Evolutionary conservation across 129 eudicot species (phyloP), one percentile per base, ranked within the genome.

Genomic region (Artemisia annua): DNA sequence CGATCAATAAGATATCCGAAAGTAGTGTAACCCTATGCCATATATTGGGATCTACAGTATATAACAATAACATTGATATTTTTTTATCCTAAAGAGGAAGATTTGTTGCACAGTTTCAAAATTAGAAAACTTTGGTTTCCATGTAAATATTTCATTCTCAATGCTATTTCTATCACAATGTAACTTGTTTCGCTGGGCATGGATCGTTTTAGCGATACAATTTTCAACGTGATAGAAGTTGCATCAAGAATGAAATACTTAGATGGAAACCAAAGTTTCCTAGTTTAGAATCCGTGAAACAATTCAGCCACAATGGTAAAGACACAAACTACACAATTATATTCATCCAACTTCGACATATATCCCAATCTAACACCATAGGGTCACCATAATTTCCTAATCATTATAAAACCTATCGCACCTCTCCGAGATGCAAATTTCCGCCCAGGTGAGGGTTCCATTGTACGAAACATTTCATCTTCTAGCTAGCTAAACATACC

Each of bases 101-200:
- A 70, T 53, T 17, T 52, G 63, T 70, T 70, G 74, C 64, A 70
- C 64, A 35, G 32, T 35, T 70, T 32, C 64, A 7, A 70, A 70
- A 53, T 1, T 70, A 70, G 17, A 53, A 70, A 32, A 17, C 74
- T 54, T 54, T 70, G 35, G 74, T 53, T 32, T 32, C 74, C 53
- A 54, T 70, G 63, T 70, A 70, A 70, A 70, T 70, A 70, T 70
- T 70, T 70, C 74, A 54, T 64, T 70, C 74, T 70, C 17, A 70
- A 54, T 70, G 63, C 50, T 11, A 19, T 64, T 30, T 70, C 64
- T 54, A 35, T 70, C 74, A 70, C 74, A 70, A 4, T 12, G 44
- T 32, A 11, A 20, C 35, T 22, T 24, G 43, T 2, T 14, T 53
- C 62, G 19, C 55, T 0, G 3, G n/a, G 16, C 53, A 14, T 44